Conservation (phyloP, 352 stramenopile genomes). For the Pythium grandisporangium region DNA sequence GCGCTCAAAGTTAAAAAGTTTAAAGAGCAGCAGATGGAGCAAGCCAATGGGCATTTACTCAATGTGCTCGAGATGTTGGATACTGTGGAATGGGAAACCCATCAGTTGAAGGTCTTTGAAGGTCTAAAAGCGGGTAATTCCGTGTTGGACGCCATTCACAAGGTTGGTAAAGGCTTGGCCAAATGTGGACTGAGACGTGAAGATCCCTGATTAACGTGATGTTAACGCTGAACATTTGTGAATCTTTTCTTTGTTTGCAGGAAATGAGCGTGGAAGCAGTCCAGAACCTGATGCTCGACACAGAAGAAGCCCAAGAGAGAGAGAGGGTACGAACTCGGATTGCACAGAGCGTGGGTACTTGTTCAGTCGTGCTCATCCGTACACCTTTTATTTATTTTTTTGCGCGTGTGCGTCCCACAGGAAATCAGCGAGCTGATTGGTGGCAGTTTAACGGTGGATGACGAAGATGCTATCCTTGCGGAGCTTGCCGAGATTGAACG, state of each 20-base stretch:
- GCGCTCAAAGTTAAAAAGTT: constrained; percentile 87
- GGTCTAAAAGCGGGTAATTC: constrained; percentile 83
- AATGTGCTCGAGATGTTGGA: constrained; percentile 83
- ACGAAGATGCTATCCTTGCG: constrained; percentile 79
- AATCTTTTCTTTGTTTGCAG: constrained; percentile 15
- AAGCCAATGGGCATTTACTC: constrained; percentile 80
- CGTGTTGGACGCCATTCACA: constrained; percentile 82
- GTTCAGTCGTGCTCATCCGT: too few species aligned
- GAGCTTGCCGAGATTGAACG: constrained; percentile 82
- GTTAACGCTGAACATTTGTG: not conserved
- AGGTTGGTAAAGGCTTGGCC: constrained; percentile 19
- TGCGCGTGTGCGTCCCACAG: constrained; percentile 22
- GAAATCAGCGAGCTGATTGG: constrained; percentile 83
- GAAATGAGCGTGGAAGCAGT: constrained; percentile 85
- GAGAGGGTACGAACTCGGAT: constrained; percentile 73
- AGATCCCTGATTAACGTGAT: not conserved
- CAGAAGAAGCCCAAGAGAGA: constrained; percentile 70
- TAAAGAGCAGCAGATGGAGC: constrained; percentile 83
- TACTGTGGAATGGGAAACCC: constrained; percentile 83
- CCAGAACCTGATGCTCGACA: constrained; percentile 85
- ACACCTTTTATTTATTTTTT: constrained; percentile 3
- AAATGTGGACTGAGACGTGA: constrained; percentile 1
- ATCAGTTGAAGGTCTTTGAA: constrained; percentile 85
- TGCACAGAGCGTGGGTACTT: too few species aligned
- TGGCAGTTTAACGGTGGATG: constrained; percentile 63